Evolutionary conservation across 805 yeast genomes (phyloP).

Genomic region (Yarrowia keelungensis): DNA sequence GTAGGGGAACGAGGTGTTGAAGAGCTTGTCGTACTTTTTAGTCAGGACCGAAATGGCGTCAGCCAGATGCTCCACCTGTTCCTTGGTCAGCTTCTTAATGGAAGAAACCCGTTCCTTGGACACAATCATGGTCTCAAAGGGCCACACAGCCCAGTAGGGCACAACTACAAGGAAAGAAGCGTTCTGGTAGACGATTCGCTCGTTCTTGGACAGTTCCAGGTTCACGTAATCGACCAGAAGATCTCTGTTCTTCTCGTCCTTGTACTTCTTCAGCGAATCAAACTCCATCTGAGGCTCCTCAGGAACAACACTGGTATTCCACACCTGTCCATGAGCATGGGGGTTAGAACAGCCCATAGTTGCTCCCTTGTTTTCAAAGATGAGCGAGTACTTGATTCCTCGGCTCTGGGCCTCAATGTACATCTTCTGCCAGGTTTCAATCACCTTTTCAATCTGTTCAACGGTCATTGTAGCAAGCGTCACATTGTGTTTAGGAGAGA

Average conservation of each 20-base stretch:
- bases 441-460: constrained; percentile 56
- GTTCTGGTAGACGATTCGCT: constrained; percentile 64
- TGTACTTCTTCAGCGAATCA: constrained; percentile 58
- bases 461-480: constrained; percentile 68
- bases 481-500: constrained; percentile 70
- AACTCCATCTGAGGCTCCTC: constrained; percentile 70
- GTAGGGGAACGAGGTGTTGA: constrained; percentile 74
- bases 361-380: constrained; percentile 78
- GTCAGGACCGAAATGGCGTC: constrained; percentile 60
- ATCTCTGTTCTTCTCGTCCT: constrained; percentile 53
- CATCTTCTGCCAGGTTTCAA: constrained; percentile 65
- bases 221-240: constrained; percentile 68
- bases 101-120: constrained; percentile 63
- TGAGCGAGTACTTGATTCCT: constrained; percentile 65
- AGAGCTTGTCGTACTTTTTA: constrained; percentile 71
- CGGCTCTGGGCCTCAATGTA: constrained; percentile 55
- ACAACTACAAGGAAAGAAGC: constrained; percentile 71
- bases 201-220: constrained; percentile 54
- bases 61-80: constrained; percentile 64
- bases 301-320: constrained; percentile 72
- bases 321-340: constrained; percentile 84
- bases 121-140: constrained; percentile 72
- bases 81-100: constrained; percentile 56
- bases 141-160: constrained; percentile 87
- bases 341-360: constrained; percentile 86